Conservation (phyloP, 129 eudicot species). For the Pulicaria dysenterica region DNA sequence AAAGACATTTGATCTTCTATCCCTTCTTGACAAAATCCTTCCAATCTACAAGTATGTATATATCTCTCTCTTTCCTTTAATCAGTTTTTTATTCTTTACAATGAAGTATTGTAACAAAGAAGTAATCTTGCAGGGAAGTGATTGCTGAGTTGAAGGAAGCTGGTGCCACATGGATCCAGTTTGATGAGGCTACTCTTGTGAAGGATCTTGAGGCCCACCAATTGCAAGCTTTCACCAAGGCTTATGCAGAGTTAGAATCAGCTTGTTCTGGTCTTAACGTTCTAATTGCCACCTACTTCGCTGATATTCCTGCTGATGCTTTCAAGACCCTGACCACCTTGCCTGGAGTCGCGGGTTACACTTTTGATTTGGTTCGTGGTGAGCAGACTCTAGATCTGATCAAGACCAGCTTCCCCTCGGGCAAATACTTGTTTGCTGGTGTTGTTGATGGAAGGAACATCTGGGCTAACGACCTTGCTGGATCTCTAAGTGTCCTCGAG, state of each 20-base stretch:
- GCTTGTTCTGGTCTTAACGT: constrained; percentile 74
- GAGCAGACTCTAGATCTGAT: constrained; percentile 61
- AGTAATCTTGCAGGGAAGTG: constrained; percentile 62
- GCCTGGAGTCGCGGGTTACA: constrained; percentile 70
- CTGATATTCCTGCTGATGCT: constrained; percentile 80
- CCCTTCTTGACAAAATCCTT: constrained; percentile 89
- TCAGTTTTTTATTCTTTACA: background rate
- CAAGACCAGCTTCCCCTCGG: constrained; percentile 60
- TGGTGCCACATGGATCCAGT: constrained; percentile 93
- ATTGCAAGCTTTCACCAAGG: constrained; percentile 79
- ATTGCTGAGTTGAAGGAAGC: constrained; percentile 88
- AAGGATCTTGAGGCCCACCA: constrained; percentile 80
- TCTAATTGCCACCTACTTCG: constrained; percentile 82
- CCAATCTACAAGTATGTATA: constrained; percentile 93
- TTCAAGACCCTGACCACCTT: constrained; percentile 68
- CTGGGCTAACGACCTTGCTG: constrained; percentile 92
- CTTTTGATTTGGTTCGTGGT: constrained; percentile 92
- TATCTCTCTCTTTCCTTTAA: background rate
- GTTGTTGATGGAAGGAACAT: constrained; percentile 97
- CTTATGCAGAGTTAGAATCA: constrained; percentile 70
- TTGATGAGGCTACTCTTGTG: constrained; percentile 89
- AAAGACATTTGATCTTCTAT: constrained; percentile 74
- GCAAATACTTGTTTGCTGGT: constrained; percentile 81
- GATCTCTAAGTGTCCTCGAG: constrained; percentile 58
- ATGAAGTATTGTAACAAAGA: constrained; percentile 9